These are phyloP conservation scores for Orychophragmus violaceus DNA, from an alignment of 345 rosid genomes.

Conservation along the genomic window DNA sequence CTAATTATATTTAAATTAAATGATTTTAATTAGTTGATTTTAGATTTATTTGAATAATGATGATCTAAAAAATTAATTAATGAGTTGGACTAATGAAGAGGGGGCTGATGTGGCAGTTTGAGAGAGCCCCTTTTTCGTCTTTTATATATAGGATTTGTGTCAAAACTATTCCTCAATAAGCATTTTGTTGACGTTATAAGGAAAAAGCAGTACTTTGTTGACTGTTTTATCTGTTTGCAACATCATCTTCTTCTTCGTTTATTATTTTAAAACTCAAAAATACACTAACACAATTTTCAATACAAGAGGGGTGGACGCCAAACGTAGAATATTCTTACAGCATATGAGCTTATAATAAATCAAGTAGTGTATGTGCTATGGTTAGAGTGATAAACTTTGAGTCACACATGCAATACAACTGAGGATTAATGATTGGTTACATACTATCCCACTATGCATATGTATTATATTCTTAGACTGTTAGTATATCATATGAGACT, in stretches of 20 bases:
- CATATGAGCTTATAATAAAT: slow-evolving; percentile 4
- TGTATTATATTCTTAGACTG: not conserved
- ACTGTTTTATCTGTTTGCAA: not conserved
- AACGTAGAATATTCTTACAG: not conserved
- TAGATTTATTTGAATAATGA: no score
- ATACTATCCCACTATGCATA: not conserved
- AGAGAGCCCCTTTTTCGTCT: no score
- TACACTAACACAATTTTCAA: not conserved
- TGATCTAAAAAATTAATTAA: no score
- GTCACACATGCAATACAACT: not conserved
- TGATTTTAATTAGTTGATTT: no score
- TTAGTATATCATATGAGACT: not conserved
- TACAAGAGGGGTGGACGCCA: not conserved
- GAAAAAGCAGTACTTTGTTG: not conserved
- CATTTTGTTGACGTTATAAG: not conserved
- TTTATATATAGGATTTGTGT: no score
- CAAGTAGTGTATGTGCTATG: not conserved
- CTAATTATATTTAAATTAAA: no score
- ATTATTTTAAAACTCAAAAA: not conserved
- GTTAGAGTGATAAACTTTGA: not conserved
- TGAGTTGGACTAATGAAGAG: no score
- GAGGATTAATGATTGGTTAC: not conserved
- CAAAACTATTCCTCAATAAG: not conserved
- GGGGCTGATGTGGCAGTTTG: no score
- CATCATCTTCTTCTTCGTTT: not conserved